Evolutionary conservation across 2,329 filamentous ascomycete genomes (phyloP), one percentile per base, ranked within the genome.

Genomic region (Sordariomycetes sp.): DNA sequence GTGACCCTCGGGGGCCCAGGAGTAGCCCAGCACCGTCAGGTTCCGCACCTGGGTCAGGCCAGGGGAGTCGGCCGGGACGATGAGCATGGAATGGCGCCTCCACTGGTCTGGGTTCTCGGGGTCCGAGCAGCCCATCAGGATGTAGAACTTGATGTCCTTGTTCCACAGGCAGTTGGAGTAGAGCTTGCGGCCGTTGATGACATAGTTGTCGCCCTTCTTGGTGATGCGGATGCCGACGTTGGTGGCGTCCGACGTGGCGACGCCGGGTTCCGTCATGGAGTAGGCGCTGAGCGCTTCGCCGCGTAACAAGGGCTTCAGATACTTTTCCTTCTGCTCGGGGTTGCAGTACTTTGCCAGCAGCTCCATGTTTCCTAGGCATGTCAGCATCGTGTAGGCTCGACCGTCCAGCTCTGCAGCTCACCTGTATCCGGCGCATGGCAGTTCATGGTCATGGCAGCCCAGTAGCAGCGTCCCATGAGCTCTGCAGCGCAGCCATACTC

Each of bases 401-500:
- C 11, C 8, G 14, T n/a, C 7, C 26, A 28, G 26, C 14, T 17
- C 15, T 17, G 12, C 11, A 11, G 19, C 28, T 30, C 8, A 30
- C 28, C 31, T 4, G 86, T 92, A 59, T 93, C 86, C 2, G 86
- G 86, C 5, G 86, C 86, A 30, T 85, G 73, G 58, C 85, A 90
- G 59, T 93, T 93, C 53, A 79, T 79, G 20, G 85, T 83, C 65
- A 87, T 81, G 8, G 79, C 81, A 8, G 85, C 87, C 43, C 77
- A 68, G 52, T 74, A 70, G 47, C 82, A 90, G 65, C 83, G 86
- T 42, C 87, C 88, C 51, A 94, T 65, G 59, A 84, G 81, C 63
- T 94, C 88, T 17, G 87, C 87, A 85, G 94, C 94, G 48, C 94
- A 66, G 8, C 86, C 88, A 54, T 95, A 95, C 60, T 94, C 87